Conservation (phyloP, 2,329 filamentous ascomycete genomes). For the Colletotrichum endophyticum region DNA sequence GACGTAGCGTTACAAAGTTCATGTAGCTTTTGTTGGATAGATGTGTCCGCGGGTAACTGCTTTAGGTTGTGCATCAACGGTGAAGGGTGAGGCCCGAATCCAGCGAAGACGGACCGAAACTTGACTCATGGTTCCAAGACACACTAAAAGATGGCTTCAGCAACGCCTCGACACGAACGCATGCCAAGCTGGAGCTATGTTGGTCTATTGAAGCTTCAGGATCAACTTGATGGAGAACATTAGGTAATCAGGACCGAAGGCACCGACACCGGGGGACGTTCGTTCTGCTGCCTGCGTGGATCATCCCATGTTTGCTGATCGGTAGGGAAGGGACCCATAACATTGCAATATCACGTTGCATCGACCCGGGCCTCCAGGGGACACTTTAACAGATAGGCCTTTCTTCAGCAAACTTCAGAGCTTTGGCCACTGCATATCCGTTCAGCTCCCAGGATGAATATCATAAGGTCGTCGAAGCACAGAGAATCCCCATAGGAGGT, state of each 20-base stretch:
- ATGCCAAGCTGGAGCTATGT: not conserved
- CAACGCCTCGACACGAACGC: not conserved
- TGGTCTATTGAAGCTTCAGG: not conserved
- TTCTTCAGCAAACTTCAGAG: not conserved
- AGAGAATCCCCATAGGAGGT: rapidly evolving
- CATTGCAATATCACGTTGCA: not conserved
- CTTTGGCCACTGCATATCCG: not conserved
- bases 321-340: not conserved
- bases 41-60: rapidly evolving
- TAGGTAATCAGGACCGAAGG: not conserved
- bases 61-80: not conserved
- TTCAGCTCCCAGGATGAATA: not conserved
- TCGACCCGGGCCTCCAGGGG: not conserved
- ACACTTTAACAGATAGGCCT: not conserved
- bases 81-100: not conserved
- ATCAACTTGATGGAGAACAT: not conserved
- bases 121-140: not conserved
- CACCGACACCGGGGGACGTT: not conserved
- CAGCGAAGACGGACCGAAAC: not conserved
- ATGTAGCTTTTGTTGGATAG: not conserved
- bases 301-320: not conserved
- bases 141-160: not conserved
- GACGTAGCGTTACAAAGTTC: not conserved
- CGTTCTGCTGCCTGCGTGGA: not conserved
- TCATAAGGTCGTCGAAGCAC: rapidly evolving